These are phyloP conservation scores for Rosellinia necatrix DNA, from an alignment of 2,329 filamentous ascomycete species.

Conservation along the genomic window DNA sequence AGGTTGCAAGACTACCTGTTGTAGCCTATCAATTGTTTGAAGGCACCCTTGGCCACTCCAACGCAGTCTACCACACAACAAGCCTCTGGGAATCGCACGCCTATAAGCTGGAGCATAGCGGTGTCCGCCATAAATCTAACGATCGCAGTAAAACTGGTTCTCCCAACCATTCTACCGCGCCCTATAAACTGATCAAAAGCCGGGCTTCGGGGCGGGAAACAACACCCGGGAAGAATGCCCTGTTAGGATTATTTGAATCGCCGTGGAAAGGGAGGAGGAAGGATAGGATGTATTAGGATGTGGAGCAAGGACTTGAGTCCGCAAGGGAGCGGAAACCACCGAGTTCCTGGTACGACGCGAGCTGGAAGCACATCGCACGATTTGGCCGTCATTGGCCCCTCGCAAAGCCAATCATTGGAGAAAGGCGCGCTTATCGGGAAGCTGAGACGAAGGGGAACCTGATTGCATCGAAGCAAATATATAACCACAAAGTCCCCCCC, in stretches of 20 bases:
- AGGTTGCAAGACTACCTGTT: too few relatives aligned
- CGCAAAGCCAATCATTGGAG: conserved; percentile 14
- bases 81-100: too few relatives aligned
- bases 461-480: conserved; percentile 7
- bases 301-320: not conserved
- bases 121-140: too few relatives aligned
- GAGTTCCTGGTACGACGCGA: conserved; percentile 1
- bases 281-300: not conserved
- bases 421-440: not conserved
- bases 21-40: too few relatives aligned
- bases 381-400: conserved; percentile 13
- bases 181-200: too few relatives aligned
- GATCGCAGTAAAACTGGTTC: too few relatives aligned
- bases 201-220: not conserved
- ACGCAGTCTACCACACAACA: too few relatives aligned
- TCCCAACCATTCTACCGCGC: too few relatives aligned
- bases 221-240: not conserved
- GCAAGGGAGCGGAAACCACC: conserved; percentile 4
- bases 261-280: not conserved
- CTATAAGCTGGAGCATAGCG: too few relatives aligned
- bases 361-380: conserved; percentile 14
- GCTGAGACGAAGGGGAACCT: not conserved
- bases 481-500: too few relatives aligned
- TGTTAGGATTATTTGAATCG: not conserved
- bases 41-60: too few relatives aligned